These are phyloP conservation scores for Linum usitatissimum DNA, from an alignment of 345 rosid genomes.

Conservation along the genomic window DNA sequence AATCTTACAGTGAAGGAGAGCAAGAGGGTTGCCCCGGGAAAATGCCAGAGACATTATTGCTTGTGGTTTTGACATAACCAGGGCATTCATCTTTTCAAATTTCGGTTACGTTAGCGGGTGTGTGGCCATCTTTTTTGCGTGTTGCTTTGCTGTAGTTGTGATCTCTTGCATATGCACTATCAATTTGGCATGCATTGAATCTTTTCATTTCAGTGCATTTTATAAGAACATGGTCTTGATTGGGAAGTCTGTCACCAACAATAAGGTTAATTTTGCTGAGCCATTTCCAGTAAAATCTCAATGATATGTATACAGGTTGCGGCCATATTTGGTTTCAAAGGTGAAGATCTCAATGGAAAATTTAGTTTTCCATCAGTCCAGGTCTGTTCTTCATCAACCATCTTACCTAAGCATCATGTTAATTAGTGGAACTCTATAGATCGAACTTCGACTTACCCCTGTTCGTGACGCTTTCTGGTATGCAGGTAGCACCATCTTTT, in stretches of 20 bases:
- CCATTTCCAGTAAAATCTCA: not conserved
- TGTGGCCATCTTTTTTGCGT: slow-evolving; percentile 12
- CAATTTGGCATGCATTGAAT: not conserved
- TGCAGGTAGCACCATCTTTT: slow-evolving; percentile 92
- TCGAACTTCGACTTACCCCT: too few relatives aligned
- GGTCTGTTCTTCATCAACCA: slow-evolving; percentile 30
- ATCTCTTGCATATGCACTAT: not conserved
- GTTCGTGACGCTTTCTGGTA: not conserved
- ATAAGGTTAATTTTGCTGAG: slow-evolving; percentile 46
- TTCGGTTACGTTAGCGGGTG: slow-evolving; percentile 89
- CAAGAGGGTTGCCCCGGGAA: slow-evolving; percentile 78
- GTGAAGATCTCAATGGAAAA: slow-evolving; percentile 95
- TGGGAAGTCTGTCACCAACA: slow-evolving; percentile 72
- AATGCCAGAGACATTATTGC: slow-evolving; percentile 95
- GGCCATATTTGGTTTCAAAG: slow-evolving; percentile 83
- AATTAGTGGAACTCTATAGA: too few relatives aligned
- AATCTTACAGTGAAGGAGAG: slow-evolving; percentile 71
- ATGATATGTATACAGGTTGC: slow-evolving; percentile 33
- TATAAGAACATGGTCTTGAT: slow-evolving; percentile 85
- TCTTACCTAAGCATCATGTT: too few relatives aligned
- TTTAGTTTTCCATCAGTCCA: slow-evolving; percentile 86
- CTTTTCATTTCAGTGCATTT: slow-evolving; percentile 47
- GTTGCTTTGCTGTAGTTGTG: too few relatives aligned
- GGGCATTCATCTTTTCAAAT: slow-evolving; percentile 81
- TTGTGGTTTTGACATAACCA: slow-evolving; percentile 95